Base-by-base conservation (phyloP, 192 early-diverging fungal genomes). In the Chytriomyces sp. region DNA sequence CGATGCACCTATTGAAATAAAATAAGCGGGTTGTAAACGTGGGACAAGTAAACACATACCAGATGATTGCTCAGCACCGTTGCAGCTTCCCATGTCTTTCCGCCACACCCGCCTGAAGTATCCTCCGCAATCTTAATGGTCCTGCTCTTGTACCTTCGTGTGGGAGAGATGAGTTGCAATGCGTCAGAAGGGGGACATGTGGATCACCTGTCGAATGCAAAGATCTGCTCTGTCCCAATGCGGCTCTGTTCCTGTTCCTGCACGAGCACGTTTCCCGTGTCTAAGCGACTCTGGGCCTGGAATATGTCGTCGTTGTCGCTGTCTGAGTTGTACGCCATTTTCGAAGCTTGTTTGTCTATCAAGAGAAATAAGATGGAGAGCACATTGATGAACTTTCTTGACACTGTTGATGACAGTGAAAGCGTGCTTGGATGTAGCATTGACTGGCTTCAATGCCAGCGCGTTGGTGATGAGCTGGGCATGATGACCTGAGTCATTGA, bases 21-120 rank as follows among this genome's bases (percentile, higher is more conserved):
- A 35, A 35, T 35, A 35, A 35, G 28, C 28, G 28, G 28, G 28
- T 35, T 35, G 28, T 35, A 2, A 35, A 35, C 28, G 28, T 35
- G 28, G 28, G 28, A 35, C 28, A 35, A 1, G 28, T 35, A 35
- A 35, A 35, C 28, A 35, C 28, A 35, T 35, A 35, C 28, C 28
- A 35, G 28, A 35, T 35, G 28, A 2, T 35, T 35, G 28, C 28
- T 35, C 28, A 35, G 78, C 23, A 86, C 77, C 62, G 80, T 59
- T 0, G 86, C 83, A 2, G 83, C 85, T 68, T 82, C 81, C 86
- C 86, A 87, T 7, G 83, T 87, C 69, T 83, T 83, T 7, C 86
- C 86, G 6, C 86, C 86, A 45, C 86, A 87, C 9, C 60, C 74
- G 8, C 74, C 71, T 16, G 71, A 73, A 1, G 16, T 49, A 43